Evolutionary conservation across 2,329 filamentous ascomycete species (phyloP), one percentile per base, ranked within the genome.

Genomic region (Fusarium sulawesiense): DNA sequence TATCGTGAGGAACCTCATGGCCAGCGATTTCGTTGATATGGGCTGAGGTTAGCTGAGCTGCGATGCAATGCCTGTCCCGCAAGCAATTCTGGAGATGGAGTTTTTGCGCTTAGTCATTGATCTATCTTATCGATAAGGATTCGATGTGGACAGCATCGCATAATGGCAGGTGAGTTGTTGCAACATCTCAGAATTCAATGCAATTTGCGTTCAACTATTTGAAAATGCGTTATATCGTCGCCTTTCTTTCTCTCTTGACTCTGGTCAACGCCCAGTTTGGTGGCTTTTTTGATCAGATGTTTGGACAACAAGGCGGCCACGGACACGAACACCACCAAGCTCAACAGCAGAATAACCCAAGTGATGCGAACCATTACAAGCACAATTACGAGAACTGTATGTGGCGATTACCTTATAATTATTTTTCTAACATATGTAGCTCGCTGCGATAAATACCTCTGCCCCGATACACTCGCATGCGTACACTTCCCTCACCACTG

Each of bases 401-500:
- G 82, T n/a, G n/a, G n/a, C n/a, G n/a, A n/a, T n/a, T n/a, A n/a
- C n/a, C n/a, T n/a, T 6, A 1, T 25, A 7, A 2, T 12, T 2
- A 30, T 10, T 6, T 2, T 12, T 41, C 71, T 74, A 46, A 74
- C 41, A 45, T 45, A 29, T 44, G 7, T 7, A 93, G 93, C 94
- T n/a, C 86, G 89, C 75, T 99, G 96, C 85, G 89, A 93, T 76
- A 94, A 95, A 74, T 99, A 98, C 79, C 90, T 99, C 58, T 99
- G 96, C 78, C 94, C 96, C 4, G 93, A 93, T 70, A 98, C 96
- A 0, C 88, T 99, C 64, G 92, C 94, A 37, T 99, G 96, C 83
- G 96, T 99, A 9, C 91, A 97, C 79, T 96, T 97, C 83, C 94
- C 96, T 3, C 95, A 98, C 79, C 96, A 99, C 82, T 99, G 96